These are phyloP conservation scores for Talaromyces pinophilus DNA, from an alignment of 2,329 filamentous ascomycete species.

Conservation along the genomic window DNA sequence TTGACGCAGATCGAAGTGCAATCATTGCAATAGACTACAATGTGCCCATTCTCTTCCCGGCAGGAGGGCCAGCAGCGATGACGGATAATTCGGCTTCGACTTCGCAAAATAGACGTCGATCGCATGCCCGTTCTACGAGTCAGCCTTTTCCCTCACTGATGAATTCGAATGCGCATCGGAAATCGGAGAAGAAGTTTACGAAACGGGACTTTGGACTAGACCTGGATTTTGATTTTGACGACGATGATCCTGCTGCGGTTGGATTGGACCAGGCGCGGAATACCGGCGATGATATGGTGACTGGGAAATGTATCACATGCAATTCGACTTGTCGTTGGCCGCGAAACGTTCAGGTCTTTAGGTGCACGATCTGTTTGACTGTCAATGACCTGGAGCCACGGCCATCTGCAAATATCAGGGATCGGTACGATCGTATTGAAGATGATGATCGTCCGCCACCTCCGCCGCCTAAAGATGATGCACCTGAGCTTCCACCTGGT, in stretches of 20 bases:
- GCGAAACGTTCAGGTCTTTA: slow-evolving; percentile 68
- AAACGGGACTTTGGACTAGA: slow-evolving; percentile 45
- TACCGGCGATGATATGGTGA: slow-evolving; percentile 62
- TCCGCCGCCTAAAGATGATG: slow-evolving; percentile 26
- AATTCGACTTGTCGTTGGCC: slow-evolving; percentile 80
- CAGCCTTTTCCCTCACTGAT: slow-evolving; percentile 77
- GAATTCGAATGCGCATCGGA: slow-evolving; percentile 51
- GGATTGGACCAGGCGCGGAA: slow-evolving; percentile 45
- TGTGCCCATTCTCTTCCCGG: slow-evolving; percentile 19
- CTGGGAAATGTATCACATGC: slow-evolving; percentile 82
- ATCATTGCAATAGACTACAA: slow-evolving; percentile 28
- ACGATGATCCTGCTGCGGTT: slow-evolving; percentile 35
- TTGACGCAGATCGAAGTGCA: slow-evolving; percentile 25
- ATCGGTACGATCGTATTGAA: slow-evolving; percentile 23
- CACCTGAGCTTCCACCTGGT: slow-evolving; percentile 28
- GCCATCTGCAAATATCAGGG: slow-evolving; percentile 24
- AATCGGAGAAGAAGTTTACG: slow-evolving; percentile 54
- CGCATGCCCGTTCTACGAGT: slow-evolving; percentile 70
- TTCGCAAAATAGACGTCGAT: slow-evolving; percentile 30
- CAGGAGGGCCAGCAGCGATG: background rate
- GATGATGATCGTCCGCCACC: slow-evolving; percentile 26
- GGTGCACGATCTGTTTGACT: slow-evolving; percentile 80
- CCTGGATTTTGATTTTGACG: slow-evolving; percentile 51
- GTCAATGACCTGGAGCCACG: slow-evolving; percentile 73
- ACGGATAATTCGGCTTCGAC: slow-evolving; percentile 17